Evolutionary conservation across 306 rosid genomes (phyloP).

Genomic region (Trifolium pratense): DNA sequence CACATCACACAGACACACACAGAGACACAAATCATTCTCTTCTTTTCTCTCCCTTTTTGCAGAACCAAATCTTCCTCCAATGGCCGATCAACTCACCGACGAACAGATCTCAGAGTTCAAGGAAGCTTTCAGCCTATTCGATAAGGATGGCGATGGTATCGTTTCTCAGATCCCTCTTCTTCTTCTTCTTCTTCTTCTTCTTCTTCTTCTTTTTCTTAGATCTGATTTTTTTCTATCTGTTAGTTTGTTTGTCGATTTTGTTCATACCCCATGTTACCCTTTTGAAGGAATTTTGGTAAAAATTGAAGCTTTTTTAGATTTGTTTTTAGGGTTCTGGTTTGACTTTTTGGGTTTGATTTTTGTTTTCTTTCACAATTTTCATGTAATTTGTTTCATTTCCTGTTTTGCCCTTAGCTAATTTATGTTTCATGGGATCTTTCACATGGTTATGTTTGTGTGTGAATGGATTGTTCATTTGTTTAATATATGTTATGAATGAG

Average conservation of each 20-base stretch:
- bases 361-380: not conserved
- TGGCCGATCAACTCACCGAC: slow-evolving; percentile 89
- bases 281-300: not conserved
- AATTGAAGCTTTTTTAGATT: slow-evolving; percentile 35
- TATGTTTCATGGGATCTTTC: slow-evolving; percentile 17
- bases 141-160: slow-evolving; percentile 88
- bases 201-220: slow-evolving; percentile 20
- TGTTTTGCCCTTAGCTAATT: slow-evolving; percentile 4
- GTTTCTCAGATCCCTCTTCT: slow-evolving; percentile 49
- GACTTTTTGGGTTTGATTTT: slow-evolving; percentile 38
- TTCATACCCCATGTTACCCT: not conserved
- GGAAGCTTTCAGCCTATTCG: slow-evolving; percentile 87
- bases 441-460: slow-evolving; percentile 1
- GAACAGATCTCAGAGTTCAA: slow-evolving; percentile 89
- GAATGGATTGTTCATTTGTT: slow-evolving; percentile 8
- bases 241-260: not conserved
- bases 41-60: not conserved
- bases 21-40: not conserved
- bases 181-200: not conserved
- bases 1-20: not conserved
- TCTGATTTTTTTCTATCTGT: slow-evolving; percentile 22
- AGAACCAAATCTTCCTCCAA: slow-evolving; percentile 35
- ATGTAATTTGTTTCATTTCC: not conserved
- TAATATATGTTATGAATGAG: not conserved
- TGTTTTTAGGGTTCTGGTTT: slow-evolving; percentile 46